Percentiles rank a stretch among this genome's conserved stretches.
Conservation (phyloP, 306 rosid genomes). For the Hylodesmum podocarpum region DNA sequence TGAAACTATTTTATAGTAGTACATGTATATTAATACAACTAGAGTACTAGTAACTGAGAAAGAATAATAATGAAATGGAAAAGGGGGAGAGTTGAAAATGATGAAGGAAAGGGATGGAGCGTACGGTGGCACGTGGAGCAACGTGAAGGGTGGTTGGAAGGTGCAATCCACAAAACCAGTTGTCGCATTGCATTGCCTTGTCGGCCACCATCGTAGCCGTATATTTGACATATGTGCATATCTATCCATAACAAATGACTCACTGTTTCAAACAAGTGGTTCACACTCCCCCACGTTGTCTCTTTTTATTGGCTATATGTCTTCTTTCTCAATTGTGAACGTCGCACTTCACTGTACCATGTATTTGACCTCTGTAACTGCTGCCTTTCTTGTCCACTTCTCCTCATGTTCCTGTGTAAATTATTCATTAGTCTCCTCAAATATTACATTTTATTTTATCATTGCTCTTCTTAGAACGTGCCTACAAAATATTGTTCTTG, state of each 20-base stretch:
- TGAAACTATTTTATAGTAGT: too few relatives aligned
- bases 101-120: background rate
- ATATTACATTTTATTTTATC: too few relatives aligned
- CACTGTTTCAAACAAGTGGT: conserved; percentile 25
- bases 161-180: conserved; percentile 41
- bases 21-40: too few relatives aligned
- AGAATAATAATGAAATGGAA: too few relatives aligned
- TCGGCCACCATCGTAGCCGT: conserved; percentile 50
- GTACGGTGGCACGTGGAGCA: conserved; percentile 54
- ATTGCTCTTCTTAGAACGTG: too few relatives aligned
- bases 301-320: conserved; percentile 1
- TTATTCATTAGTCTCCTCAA: too few relatives aligned
- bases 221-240: background rate
- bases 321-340: background rate
- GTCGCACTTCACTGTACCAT: conserved; percentile 16
- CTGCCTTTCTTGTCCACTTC: background rate
- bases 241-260: background rate
- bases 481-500: too few relatives aligned
- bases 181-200: conserved; percentile 42
- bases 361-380: conserved; percentile 3
- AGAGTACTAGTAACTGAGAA: too few relatives aligned
- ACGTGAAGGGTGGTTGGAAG: conserved; percentile 18
- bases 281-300: conserved; percentile 49
- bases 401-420: too few relatives aligned
- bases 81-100: background rate